These are phyloP conservation scores for Saccharomycopsis vini DNA, from an alignment of 805 yeast genomes.

Conservation along the genomic window DNA sequence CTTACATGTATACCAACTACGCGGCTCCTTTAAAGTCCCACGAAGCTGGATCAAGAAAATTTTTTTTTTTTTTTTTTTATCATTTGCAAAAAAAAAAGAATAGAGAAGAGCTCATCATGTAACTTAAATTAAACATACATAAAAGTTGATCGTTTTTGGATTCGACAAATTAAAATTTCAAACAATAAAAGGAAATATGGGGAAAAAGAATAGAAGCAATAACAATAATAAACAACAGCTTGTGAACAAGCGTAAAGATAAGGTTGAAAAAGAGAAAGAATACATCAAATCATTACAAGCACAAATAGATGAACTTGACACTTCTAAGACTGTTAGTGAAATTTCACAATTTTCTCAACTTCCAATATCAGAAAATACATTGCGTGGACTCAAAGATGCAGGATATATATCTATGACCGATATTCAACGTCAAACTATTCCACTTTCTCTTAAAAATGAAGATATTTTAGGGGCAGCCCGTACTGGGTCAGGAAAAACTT, in stretches of 20 bases:
- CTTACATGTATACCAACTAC: too few relatives aligned
- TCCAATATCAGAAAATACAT: conserved; percentile 60
- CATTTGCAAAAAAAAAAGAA: too few relatives aligned
- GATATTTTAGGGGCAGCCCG: conserved; percentile 84
- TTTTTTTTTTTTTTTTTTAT: too few relatives aligned
- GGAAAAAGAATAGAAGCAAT: conserved; percentile 1
- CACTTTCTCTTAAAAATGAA: conserved; percentile 62
- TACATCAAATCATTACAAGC: conserved; percentile 1
- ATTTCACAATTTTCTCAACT: conserved; percentile 53
- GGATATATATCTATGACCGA: conserved; percentile 76
- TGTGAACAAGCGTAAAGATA: conserved; percentile 9
- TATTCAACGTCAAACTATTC: conserved; percentile 74
- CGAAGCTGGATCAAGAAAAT: too few relatives aligned
- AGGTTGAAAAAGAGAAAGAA: conserved; percentile 10
- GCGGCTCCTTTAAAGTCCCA: too few relatives aligned
- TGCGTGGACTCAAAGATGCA: conserved; percentile 68
- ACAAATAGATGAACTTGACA: conserved; percentile 3
- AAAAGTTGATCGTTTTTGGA: too few relatives aligned
- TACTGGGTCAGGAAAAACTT: conserved; percentile 80
- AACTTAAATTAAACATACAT: too few relatives aligned
- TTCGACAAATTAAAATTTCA: too few relatives aligned
- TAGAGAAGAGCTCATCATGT: too few relatives aligned
- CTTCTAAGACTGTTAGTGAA: not conserved
- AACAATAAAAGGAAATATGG: not conserved
- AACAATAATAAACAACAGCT: conserved; percentile 5